Percentiles rank a stretch among this genome's conserved stretches.
These are phyloP conservation scores for Pseudocercospora eumusae DNA, from an alignment of 2,329 filamentous ascomycete species.

Conservation along the genomic window DNA sequence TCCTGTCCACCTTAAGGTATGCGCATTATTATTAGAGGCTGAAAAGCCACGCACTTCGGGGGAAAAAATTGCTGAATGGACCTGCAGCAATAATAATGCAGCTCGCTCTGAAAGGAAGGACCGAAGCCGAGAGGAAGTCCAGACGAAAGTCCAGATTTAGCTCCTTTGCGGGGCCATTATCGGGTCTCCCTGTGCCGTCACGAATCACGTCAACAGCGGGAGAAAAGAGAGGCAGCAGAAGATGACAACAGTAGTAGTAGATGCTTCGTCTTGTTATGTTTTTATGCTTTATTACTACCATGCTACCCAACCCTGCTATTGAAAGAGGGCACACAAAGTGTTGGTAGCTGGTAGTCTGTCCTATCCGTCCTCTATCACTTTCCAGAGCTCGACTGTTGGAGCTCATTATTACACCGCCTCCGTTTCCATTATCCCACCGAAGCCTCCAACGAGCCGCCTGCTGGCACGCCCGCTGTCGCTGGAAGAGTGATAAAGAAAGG, in stretches of 20 bases:
- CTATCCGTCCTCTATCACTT: constrained; percentile 20
- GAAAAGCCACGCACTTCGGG: constrained; percentile 11
- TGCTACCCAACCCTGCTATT: constrained; percentile 26
- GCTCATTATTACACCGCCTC: constrained; percentile 16
- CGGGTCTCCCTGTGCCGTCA: neutral
- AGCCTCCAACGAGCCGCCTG: constrained; percentile 20
- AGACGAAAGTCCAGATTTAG: constrained; percentile 11
- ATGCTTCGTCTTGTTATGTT: constrained; percentile 8
- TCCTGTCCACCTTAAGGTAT: neutral
- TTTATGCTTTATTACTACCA: constrained; percentile 22
- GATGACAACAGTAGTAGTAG: neutral
- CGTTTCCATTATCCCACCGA: constrained; percentile 17
- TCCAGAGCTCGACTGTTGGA: constrained; percentile 13
- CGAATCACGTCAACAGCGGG: neutral
- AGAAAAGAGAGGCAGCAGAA: neutral
- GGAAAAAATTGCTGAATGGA: constrained; percentile 7
- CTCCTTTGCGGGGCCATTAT: constrained; percentile 5
- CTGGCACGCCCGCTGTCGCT: constrained; percentile 15
- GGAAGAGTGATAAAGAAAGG: constrained; percentile 19
- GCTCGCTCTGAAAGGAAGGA: constrained; percentile 3
- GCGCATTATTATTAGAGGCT: neutral
- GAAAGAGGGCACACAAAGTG: constrained; percentile 15
- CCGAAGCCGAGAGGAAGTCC: constrained; percentile 3
- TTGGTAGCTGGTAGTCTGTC: constrained; percentile 15
- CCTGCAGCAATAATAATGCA: neutral